These are phyloP conservation scores for Diaporthe sp. DNA, from an alignment of 2,329 filamentous ascomycete species.

Conservation along the genomic window DNA sequence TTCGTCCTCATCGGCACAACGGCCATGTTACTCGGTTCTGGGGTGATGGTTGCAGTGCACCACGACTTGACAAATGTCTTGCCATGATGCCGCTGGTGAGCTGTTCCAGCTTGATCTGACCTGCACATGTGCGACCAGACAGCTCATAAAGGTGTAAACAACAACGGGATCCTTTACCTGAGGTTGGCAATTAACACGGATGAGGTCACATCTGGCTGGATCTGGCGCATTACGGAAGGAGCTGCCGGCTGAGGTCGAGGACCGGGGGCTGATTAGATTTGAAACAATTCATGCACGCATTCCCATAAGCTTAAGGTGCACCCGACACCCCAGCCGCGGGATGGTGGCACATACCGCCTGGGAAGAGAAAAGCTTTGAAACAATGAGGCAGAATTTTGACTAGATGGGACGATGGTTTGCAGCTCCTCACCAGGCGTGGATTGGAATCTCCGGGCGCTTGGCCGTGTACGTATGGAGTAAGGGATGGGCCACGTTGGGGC, in stretches of 20 bases:
- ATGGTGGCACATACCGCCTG: neutral
- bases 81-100: neutral
- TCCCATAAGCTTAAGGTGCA: neutral
- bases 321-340: slow-evolving; percentile 3
- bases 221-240: neutral
- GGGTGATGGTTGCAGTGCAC: neutral
- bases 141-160: neutral
- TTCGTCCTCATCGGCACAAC: neutral
- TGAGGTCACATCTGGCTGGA: slow-evolving; percentile 6
- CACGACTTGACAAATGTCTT: neutral
- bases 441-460: neutral
- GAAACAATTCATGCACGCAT: slow-evolving; percentile 16
- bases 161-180: neutral
- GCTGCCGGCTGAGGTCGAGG: neutral
- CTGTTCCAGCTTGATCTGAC: neutral
- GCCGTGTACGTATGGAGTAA: neutral
- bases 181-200: neutral
- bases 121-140: neutral
- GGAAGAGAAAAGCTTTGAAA: neutral
- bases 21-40: neutral
- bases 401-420: slow-evolving; percentile 4
- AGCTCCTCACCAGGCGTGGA: neutral
- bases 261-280: neutral
- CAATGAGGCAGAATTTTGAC: slow-evolving; percentile 6
- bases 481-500: slow-evolving; percentile 22